Base-by-base conservation (phyloP, 2,329 filamentous ascomycete species). In the Pestalotiopsis sp. region DNA sequence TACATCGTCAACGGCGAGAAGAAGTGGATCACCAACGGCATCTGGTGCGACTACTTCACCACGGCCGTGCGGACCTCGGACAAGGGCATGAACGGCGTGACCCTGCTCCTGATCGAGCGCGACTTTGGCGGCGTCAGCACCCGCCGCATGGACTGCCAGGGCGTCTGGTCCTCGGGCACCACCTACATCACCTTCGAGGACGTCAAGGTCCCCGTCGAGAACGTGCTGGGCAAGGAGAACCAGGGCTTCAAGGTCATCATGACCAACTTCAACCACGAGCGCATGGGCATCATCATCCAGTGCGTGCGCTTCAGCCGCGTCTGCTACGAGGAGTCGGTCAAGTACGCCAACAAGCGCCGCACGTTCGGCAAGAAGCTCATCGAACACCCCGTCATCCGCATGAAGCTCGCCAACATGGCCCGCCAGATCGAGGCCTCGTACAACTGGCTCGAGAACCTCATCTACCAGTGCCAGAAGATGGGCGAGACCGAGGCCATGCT, bases 231-330 rank as follows among this genome's bases (percentile, higher is more conserved):
- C 83, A 98, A 98, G 86, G 92, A 97, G 85, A 97, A 99, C 87
- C 92, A 97, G 81, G 96, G 96, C 52, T 99, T 99, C 90, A 93
- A 95, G 84, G 94, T 97, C 79, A 95, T 99, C 86, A 98, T 98
- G 95, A 98, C 94, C 80, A 98, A 98, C 88, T 98, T 98, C 87
- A 98, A 98, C 88, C 96, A 98, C 87, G 96, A 99, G 85, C 93
- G 96, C 71, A 95, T 99, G 75, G 96, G 96, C 71, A 98, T 99
- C 82, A 95, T 98, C 83, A 98, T 98, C 85, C 96, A 99, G 83
- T 97, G 91, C 77, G 81, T 98, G 72, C 94, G 96, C 77, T 98
- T 99, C 88, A 91, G 93, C 58, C 94, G 96, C 73, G 95, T 98
- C 73, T 98, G 95, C 88, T 97, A 94, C 86, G 95, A 98, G 80